A percentile compares a stretch with the other conserved stretches of the same genome.
These are phyloP conservation scores for Amylostereum chailletii DNA, from an alignment of 1,284 basidiomycete species.

Conservation along the genomic window DNA sequence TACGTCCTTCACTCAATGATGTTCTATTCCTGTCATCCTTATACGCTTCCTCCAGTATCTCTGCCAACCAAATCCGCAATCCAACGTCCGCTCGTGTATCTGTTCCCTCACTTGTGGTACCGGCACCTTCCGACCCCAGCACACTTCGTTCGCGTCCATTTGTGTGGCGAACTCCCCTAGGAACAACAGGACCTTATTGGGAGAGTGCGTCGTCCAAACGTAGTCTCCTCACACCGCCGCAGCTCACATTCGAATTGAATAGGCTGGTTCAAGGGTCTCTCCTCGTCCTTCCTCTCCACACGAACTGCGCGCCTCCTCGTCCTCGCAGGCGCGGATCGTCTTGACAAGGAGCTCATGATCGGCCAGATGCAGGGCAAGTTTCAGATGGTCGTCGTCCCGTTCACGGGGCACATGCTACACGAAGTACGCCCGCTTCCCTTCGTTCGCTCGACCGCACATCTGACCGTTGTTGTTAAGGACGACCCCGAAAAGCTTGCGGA, in stretches of 20 bases:
- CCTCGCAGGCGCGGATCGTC: slow-evolving; percentile 86
- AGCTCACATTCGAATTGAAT: not conserved
- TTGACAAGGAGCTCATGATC: slow-evolving; percentile 93
- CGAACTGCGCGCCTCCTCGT: slow-evolving; percentile 81
- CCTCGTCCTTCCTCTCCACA: slow-evolving; percentile 66
- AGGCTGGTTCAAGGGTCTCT: slow-evolving; percentile 91
- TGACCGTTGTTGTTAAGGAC: slow-evolving; percentile 43
- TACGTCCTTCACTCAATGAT: slow-evolving; percentile 33
- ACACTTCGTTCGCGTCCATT: slow-evolving; percentile 27
- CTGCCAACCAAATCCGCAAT: slow-evolving; percentile 76
- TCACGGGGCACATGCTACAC: slow-evolving; percentile 90
- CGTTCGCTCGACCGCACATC: slow-evolving; percentile 1
- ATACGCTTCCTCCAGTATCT: slow-evolving; percentile 38
- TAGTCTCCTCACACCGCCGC: not conserved
- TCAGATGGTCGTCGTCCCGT: slow-evolving; percentile 82
- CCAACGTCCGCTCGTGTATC: slow-evolving; percentile 75
- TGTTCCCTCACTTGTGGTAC: slow-evolving; percentile 67
- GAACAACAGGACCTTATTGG: slow-evolving; percentile 88
- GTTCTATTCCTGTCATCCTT: not conserved
- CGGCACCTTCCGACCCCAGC: slow-evolving; percentile 30
- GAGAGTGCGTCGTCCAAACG: slow-evolving; percentile 39
- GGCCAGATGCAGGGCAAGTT: slow-evolving; percentile 99
- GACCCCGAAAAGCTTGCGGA: slow-evolving; percentile 75
- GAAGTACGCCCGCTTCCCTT: slow-evolving; percentile 49
- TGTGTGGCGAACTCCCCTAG: slow-evolving; percentile 80